These are phyloP conservation scores for Reutealis trisperma DNA, from an alignment of 345 rosid species.

Conservation along the genomic window DNA sequence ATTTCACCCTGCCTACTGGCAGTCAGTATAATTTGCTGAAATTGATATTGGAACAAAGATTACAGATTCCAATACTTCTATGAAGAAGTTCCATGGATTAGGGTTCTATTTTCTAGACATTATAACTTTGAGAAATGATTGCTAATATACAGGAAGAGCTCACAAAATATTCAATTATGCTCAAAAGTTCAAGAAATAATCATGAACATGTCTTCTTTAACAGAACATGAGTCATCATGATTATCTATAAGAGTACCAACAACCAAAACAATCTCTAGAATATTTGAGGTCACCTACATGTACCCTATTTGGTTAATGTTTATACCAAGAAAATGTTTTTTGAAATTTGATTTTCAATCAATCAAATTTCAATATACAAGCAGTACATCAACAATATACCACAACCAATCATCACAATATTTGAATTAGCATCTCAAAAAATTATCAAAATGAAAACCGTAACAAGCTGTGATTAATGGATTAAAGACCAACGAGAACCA, in stretches of 20 bases:
- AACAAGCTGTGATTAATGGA: conserved; percentile 24
- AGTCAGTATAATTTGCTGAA: neutral
- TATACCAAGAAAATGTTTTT: neutral
- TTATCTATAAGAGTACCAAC: neutral
- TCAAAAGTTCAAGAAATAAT: conserved; percentile 6
- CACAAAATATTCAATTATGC: neutral
- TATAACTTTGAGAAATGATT: neutral
- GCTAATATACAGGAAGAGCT: neutral
- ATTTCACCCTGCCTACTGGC: neutral
- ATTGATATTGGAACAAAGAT: neutral
- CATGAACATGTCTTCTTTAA: neutral
- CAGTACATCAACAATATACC: conserved; percentile 19
- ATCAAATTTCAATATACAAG: conserved; percentile 8
- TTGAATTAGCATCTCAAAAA: conserved; percentile 19
- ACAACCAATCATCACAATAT: conserved; percentile 8
- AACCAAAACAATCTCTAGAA: neutral
- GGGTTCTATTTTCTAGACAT: neutral
- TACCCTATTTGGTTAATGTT: conserved; percentile 14
- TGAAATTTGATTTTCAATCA: conserved; percentile 10
- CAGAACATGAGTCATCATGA: neutral
- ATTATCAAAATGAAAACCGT: conserved; percentile 15
- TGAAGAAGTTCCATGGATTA: neutral
- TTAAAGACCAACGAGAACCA: conserved; percentile 12
- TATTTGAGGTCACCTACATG: neutral
- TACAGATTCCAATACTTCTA: neutral